These are phyloP conservation scores for Candida palmyrensis DNA, from an alignment of 805 yeast genomes.

Conservation along the genomic window DNA sequence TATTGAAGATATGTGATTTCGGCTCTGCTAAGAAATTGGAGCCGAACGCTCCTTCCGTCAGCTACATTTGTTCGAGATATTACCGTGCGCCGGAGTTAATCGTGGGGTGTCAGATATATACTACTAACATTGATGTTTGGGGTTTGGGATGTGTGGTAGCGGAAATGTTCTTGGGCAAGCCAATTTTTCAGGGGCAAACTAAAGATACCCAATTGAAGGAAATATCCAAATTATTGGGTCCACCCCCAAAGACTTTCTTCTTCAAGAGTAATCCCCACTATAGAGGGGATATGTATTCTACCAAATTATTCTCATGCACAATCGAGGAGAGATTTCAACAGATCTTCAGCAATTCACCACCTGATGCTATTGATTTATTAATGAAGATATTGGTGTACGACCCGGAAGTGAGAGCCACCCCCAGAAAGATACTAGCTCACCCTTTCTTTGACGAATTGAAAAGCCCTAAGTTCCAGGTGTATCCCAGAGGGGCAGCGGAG, in stretches of 20 bases:
- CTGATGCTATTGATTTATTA: slow-evolving; percentile 81
- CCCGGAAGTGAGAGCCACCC: slow-evolving; percentile 77
- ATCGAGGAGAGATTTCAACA: slow-evolving; percentile 46
- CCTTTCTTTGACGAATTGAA: slow-evolving; percentile 86
- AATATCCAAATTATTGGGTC: slow-evolving; percentile 85
- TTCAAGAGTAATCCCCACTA: slow-evolving; percentile 71
- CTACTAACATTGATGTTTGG: slow-evolving; percentile 95
- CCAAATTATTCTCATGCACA: slow-evolving; percentile 54
- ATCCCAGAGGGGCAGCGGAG: slow-evolving; percentile 47
- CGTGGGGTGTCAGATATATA: slow-evolving; percentile 82
- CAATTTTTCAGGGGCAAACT: slow-evolving; percentile 92
- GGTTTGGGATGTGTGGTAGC: slow-evolving; percentile 96
- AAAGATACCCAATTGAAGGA: slow-evolving; percentile 87
- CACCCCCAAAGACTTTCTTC: slow-evolving; percentile 68
- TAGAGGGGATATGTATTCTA: slow-evolving; percentile 68
- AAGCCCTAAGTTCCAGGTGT: slow-evolving; percentile 44
- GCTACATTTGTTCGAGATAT: slow-evolving; percentile 93
- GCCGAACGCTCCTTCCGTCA: slow-evolving; percentile 79
- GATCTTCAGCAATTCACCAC: slow-evolving; percentile 63
- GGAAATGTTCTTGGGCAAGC: slow-evolving; percentile 86
- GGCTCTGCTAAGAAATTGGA: slow-evolving; percentile 81
- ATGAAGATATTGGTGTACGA: slow-evolving; percentile 82
- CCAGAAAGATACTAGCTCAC: slow-evolving; percentile 80
- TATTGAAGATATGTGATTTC: slow-evolving; percentile 76
- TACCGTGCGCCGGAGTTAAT: slow-evolving; percentile 95